Percentiles rank a stretch among this genome's conserved stretches.
Conservation (phyloP, 2,329 filamentous ascomycete species). For the Cercospora sp. region DNA sequence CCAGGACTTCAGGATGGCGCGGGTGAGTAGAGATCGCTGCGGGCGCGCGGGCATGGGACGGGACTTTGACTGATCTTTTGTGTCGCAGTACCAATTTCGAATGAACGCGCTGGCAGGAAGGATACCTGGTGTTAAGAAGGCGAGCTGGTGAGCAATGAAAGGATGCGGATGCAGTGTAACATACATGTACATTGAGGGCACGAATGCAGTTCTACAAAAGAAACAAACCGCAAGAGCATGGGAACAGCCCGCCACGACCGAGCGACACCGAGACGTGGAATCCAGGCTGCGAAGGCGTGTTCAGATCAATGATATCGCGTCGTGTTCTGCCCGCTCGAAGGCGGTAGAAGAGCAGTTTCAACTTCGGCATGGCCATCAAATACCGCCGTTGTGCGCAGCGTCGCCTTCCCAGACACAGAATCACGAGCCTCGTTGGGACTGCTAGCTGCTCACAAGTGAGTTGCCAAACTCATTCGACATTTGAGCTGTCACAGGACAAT, state of each 20-base stretch:
- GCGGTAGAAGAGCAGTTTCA: background rate
- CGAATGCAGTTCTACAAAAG: background rate
- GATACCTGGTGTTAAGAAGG: constrained; percentile 90
- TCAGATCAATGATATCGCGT: background rate
- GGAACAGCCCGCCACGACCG: background rate
- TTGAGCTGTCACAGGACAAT: background rate
- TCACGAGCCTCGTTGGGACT: background rate
- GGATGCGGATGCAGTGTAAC: background rate
- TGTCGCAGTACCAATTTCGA: constrained; percentile 80
- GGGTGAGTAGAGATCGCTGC: constrained; percentile 60
- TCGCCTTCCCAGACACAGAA: background rate
- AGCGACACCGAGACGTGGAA: background rate
- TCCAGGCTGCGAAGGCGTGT: background rate
- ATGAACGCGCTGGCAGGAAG: constrained; percentile 82
- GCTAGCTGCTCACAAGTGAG: background rate
- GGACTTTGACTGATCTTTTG: constrained; percentile 14
- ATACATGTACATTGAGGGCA: background rate
- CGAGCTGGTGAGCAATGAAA: constrained; percentile 71
- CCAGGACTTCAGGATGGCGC: constrained; percentile 85
- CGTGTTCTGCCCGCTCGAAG: background rate
- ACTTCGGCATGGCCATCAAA: background rate
- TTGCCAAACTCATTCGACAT: background rate
- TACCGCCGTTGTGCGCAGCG: background rate
- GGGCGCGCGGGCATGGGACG: constrained; percentile 24
- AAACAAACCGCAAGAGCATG: background rate